Conservation (phyloP, 805 yeast species). For the Trichomonascus vanleenenianus region DNA sequence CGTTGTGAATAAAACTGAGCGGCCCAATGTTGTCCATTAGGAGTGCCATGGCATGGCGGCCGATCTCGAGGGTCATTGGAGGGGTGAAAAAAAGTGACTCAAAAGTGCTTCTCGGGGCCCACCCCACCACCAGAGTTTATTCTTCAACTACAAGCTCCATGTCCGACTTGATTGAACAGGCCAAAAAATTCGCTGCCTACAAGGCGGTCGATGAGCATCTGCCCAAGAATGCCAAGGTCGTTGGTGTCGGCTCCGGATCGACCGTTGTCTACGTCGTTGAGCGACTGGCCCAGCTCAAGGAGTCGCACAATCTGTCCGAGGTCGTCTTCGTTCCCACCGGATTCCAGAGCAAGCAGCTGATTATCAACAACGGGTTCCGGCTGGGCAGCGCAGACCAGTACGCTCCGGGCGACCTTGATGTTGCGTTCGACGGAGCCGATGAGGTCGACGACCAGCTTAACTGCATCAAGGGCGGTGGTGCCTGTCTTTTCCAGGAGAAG, state of each 20-base stretch:
- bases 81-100: too few species aligned
- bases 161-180: conserved; percentile 47
- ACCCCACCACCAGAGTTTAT: too few species aligned
- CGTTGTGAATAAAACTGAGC: too few species aligned
- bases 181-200: conserved; percentile 88
- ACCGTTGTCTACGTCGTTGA: conserved; percentile 98
- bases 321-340: conserved; percentile 92
- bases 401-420: conserved; percentile 58
- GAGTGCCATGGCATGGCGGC: too few species aligned
- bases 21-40: too few species aligned
- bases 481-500: conserved; percentile 94
- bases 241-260: conserved; percentile 95
- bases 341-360: conserved; percentile 84
- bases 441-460: conserved; percentile 79
- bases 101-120: too few species aligned
- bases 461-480: conserved; percentile 98
- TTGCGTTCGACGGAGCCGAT: conserved; percentile 98
- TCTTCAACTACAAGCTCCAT: neutral
- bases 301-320: conserved; percentile 33
- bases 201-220: conserved; percentile 86
- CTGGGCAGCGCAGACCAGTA: conserved; percentile 79
- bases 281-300: conserved; percentile 64
- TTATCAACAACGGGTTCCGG: conserved; percentile 68
- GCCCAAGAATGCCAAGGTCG: conserved; percentile 56
- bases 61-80: too few species aligned